phyloP scores from a whole-genome alignment of 495 filamentous ascomycete species.

The Delitschia confertaspora region DNA sequence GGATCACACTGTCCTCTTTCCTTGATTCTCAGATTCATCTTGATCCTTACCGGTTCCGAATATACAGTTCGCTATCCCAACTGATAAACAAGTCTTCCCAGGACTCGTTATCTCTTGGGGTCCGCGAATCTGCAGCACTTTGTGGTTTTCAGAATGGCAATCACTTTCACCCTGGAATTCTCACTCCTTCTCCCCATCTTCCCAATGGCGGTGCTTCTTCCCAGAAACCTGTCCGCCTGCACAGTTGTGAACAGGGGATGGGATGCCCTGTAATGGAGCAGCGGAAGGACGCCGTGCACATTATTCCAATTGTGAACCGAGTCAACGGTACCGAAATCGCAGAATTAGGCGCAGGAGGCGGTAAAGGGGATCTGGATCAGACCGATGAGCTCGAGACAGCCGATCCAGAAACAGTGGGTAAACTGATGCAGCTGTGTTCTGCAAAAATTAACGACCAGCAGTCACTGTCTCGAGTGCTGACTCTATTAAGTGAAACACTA shows the following conservation, averaged over 20 bases:
- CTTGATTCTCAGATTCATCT: slow-evolving; percentile 70
- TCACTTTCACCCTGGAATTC: slow-evolving; percentile 52
- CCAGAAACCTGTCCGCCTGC: slow-evolving; percentile 57
- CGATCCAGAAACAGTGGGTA: slow-evolving; percentile 20
- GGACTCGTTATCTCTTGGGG: slow-evolving; percentile 13
- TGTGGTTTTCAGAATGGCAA: slow-evolving; percentile 75
- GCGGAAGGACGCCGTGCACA: slow-evolving; percentile 49
- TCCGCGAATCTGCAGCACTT: slow-evolving; percentile 55
- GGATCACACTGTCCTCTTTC: slow-evolving; percentile 67
- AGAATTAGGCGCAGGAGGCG: slow-evolving; percentile 72
- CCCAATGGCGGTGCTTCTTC: too few relatives aligned
- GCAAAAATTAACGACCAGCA: slow-evolving; percentile 14
- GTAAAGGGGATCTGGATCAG: slow-evolving; percentile 63
- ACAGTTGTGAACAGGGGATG: slow-evolving; percentile 75
- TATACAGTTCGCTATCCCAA: slow-evolving; percentile 58
- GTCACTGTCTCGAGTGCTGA: slow-evolving; percentile 10
- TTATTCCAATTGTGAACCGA: slow-evolving; percentile 64
- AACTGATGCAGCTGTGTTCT: slow-evolving; percentile 24
- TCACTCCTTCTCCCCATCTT: too few relatives aligned
- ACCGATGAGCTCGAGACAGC: slow-evolving; percentile 55
- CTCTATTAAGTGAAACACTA: slow-evolving; percentile 8
- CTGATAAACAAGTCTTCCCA: slow-evolving; percentile 27
- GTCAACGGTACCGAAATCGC: slow-evolving; percentile 51
- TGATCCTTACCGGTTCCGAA: slow-evolving; percentile 64
- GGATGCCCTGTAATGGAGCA: slow-evolving; percentile 49